These are phyloP conservation scores for Auriscalpium orientale DNA, from an alignment of 768 basidiomycete genomes.

Conservation along the genomic window DNA sequence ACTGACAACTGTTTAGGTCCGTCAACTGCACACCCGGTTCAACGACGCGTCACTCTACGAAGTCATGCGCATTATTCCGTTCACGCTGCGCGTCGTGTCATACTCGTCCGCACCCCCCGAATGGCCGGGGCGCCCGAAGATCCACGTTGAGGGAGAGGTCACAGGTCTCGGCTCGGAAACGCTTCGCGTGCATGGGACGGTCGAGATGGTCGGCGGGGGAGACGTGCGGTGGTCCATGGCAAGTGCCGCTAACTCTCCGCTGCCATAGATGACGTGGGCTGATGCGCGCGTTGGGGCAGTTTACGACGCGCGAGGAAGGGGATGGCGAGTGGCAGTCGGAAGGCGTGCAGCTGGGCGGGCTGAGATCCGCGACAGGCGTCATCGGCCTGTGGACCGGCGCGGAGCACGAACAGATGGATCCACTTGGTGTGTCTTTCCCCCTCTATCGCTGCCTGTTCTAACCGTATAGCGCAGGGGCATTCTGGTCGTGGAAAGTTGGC, in stretches of 20 bases:
- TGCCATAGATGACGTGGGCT: neutral
- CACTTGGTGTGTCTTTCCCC: conserved; percentile 28
- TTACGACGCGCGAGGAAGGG: conserved; percentile 20
- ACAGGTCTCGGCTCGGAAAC: conserved; percentile 31
- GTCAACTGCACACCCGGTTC: conserved; percentile 22
- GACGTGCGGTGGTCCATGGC: conserved; percentile 47
- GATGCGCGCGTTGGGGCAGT: conserved; percentile 6
- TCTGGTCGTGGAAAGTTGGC: conserved; percentile 36
- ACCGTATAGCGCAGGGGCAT: conserved; percentile 26
- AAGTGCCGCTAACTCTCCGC: conserved; percentile 6
- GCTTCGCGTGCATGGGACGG: conserved; percentile 35
- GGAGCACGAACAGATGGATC: conserved; percentile 35
- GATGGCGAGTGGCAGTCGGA: conserved; percentile 45
- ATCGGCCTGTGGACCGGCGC: conserved; percentile 53
- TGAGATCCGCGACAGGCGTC: conserved; percentile 45
- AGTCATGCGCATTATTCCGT: conserved; percentile 46
- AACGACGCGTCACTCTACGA: conserved; percentile 28
- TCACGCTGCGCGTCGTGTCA: conserved; percentile 32
- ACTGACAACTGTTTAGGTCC: neutral
- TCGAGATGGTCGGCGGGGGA: conserved; percentile 42
- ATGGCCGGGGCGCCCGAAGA: conserved; percentile 36
- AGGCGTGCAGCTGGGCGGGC: conserved; percentile 48
- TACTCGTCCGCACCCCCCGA: conserved; percentile 19
- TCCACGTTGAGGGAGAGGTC: conserved; percentile 41
- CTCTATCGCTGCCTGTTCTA: neutral